These are phyloP conservation scores for Pseudogymnoascus sp. DNA, from an alignment of 2,329 filamentous ascomycete species.

Conservation along the genomic window DNA sequence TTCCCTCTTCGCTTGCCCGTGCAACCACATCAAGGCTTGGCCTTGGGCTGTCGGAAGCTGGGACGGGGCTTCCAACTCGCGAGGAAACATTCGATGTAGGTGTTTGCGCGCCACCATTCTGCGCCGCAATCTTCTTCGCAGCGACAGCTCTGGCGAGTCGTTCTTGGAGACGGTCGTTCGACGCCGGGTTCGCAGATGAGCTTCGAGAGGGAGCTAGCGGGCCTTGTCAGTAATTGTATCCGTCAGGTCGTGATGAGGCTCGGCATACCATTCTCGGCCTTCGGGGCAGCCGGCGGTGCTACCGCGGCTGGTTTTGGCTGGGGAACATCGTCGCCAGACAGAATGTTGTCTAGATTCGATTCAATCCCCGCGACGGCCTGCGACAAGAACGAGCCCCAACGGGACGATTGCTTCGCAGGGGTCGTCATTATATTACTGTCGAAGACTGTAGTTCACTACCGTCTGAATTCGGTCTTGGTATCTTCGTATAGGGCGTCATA, in stretches of 20 bases:
- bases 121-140: slow-evolving; percentile 49
- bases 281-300: slow-evolving; percentile 27
- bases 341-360: slow-evolving; percentile 82
- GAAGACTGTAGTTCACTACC: neutral
- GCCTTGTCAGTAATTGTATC: slow-evolving; percentile 8
- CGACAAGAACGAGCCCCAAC: slow-evolving; percentile 75
- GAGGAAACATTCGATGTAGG: slow-evolving; percentile 39
- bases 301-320: slow-evolving; percentile 34
- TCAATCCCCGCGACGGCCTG: slow-evolving; percentile 92
- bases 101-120: slow-evolving; percentile 37
- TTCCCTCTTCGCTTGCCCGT: slow-evolving; percentile 13
- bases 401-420: slow-evolving; percentile 39
- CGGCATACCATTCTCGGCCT: slow-evolving; percentile 30
- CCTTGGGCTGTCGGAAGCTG: slow-evolving; percentile 35
- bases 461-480: neutral
- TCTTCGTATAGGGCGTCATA: slow-evolving; percentile 2
- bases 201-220: slow-evolving; percentile 47
- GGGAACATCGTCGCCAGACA: slow-evolving; percentile 65
- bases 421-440: slow-evolving; percentile 22
- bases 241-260: neutral
- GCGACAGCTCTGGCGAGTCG: slow-evolving; percentile 81
- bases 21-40: slow-evolving; percentile 36
- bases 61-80: slow-evolving; percentile 44
- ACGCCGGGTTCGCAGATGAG: slow-evolving; percentile 52
- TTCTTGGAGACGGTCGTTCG: slow-evolving; percentile 81